Percentiles rank a stretch among this genome's conserved stretches.
Evolutionary conservation across 2,329 filamentous ascomycete species (phyloP).

Genomic region (Epichloe elymi): DNA sequence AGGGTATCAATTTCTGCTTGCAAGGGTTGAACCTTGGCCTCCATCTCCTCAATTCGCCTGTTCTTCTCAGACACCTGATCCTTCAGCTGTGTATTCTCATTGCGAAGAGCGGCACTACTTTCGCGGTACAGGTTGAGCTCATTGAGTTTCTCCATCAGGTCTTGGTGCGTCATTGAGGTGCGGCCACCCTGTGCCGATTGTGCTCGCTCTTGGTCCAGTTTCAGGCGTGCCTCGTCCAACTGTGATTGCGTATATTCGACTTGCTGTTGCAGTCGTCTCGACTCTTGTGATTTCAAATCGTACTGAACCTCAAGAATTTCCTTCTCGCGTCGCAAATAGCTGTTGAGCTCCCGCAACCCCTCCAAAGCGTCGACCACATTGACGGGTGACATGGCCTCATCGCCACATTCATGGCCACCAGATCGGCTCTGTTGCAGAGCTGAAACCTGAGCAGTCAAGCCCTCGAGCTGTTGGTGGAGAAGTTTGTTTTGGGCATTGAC

Average conservation of each 20-base stretch:
- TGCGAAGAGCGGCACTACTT: conserved; percentile 81
- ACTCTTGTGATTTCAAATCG: conserved; percentile 77
- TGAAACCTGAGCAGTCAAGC: conserved; percentile 65
- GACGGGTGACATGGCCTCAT: conserved; percentile 39
- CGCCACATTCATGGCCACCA: conserved; percentile 33
- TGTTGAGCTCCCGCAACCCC: conserved; percentile 79
- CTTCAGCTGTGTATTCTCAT: conserved; percentile 70
- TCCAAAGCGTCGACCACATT: conserved; percentile 49
- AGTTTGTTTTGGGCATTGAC: conserved; percentile 80
- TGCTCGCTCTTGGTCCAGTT: conserved; percentile 79
- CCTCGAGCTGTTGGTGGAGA: conserved; percentile 79
- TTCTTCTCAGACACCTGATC: conserved; percentile 63
- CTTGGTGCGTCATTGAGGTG: conserved; percentile 67
- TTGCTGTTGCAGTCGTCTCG: conserved; percentile 79
- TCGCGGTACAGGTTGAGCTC: conserved; percentile 94
- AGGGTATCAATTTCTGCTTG: conserved; percentile 70
- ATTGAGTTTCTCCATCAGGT: conserved; percentile 87
- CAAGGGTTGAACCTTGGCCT: conserved; percentile 65
- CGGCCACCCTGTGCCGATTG: conserved; percentile 60
- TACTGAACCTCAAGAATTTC: conserved; percentile 96
- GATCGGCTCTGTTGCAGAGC: conserved; percentile 62
- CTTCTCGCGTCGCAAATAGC: conserved; percentile 85
- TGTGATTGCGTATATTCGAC: conserved; percentile 77
- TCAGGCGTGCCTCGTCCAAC: conserved; percentile 77
- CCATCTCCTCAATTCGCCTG: conserved; percentile 60